phyloP scores from a whole-genome alignment of 1,284 basidiomycete genomes.

The Melampsora americana region DNA sequence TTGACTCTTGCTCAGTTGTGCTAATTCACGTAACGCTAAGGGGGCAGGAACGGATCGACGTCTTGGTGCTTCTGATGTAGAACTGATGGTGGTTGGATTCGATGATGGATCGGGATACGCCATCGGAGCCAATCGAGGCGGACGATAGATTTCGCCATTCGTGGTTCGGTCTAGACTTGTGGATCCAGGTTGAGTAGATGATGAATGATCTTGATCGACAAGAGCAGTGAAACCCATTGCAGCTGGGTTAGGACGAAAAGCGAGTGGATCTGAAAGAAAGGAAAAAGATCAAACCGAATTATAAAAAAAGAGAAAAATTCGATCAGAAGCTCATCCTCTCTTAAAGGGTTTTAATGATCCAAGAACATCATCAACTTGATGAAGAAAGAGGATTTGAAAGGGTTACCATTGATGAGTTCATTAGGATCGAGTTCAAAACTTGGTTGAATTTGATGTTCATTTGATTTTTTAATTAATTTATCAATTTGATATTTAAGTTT shows the following conservation, averaged over 20 bases:
- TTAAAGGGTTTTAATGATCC: too few relatives aligned
- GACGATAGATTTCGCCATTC: constrained; percentile 67
- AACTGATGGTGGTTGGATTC: constrained; percentile 51
- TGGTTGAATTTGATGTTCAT: constrained; percentile 59
- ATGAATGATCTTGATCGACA: background rate
- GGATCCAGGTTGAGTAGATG: background rate
- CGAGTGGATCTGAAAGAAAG: constrained; percentile 68
- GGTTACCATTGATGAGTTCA: constrained; percentile 66
- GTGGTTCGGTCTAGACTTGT: background rate
- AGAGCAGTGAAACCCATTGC: constrained; percentile 45
- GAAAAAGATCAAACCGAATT: background rate
- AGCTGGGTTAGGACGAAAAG: constrained; percentile 80
- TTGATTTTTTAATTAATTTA: constrained; percentile 74
- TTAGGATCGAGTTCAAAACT: constrained; percentile 59
- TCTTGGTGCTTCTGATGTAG: background rate
- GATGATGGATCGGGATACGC: constrained; percentile 71
- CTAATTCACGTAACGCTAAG: constrained; percentile 60
- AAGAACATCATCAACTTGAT: background rate
- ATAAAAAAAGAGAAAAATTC: too few relatives aligned
- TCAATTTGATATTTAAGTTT: constrained; percentile 93
- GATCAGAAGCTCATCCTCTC: too few relatives aligned
- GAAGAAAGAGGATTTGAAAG: constrained; percentile 46
- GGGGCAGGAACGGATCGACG: constrained; percentile 51
- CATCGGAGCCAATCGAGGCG: constrained; percentile 85
- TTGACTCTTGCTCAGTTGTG: background rate